Evolutionary conservation across 768 basidiomycete species (phyloP).

Genomic region (Suillus lakei): DNA sequence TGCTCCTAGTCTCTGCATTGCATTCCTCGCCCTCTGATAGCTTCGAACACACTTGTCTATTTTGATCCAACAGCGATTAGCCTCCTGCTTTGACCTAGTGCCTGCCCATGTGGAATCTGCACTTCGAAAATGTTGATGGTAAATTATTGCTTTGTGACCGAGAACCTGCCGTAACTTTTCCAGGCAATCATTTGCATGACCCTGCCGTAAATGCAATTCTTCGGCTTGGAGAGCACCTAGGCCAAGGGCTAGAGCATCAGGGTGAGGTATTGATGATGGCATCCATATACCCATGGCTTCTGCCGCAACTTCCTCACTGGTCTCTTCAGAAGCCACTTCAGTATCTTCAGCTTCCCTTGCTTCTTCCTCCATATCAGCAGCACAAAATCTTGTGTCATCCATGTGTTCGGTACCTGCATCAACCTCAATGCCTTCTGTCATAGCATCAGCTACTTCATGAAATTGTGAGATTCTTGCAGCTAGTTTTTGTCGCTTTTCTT

Average conservation of each 20-base stretch:
- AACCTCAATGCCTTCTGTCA: neutral
- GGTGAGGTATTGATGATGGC: constrained; percentile 1
- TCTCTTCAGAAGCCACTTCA: neutral
- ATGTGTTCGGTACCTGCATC: neutral
- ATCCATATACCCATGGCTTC: constrained; percentile 12
- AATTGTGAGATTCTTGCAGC: neutral
- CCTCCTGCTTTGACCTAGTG: constrained; percentile 10
- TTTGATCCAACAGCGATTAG: too few relatives aligned
- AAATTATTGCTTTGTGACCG: constrained; percentile 7
- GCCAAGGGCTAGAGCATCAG: neutral
- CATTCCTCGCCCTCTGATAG: constrained; percentile 1
- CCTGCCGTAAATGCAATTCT: constrained; percentile 1
- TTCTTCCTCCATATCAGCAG: neutral
- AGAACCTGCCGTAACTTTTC: constrained; percentile 5
- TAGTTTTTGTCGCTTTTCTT: neutral
- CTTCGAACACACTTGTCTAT: constrained; percentile 8
- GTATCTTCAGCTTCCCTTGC: neutral
- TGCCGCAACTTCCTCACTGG: neutral
- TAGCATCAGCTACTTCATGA: neutral
- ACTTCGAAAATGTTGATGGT: constrained; percentile 4
- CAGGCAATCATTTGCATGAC: constrained; percentile 10
- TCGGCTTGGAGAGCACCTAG: neutral
- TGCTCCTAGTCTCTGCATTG: neutral
- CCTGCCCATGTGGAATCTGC: neutral
- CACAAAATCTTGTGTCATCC: neutral